Conservation (phyloP, 1,139 yeast species). For the Yamadazyma dendronema region DNA sequence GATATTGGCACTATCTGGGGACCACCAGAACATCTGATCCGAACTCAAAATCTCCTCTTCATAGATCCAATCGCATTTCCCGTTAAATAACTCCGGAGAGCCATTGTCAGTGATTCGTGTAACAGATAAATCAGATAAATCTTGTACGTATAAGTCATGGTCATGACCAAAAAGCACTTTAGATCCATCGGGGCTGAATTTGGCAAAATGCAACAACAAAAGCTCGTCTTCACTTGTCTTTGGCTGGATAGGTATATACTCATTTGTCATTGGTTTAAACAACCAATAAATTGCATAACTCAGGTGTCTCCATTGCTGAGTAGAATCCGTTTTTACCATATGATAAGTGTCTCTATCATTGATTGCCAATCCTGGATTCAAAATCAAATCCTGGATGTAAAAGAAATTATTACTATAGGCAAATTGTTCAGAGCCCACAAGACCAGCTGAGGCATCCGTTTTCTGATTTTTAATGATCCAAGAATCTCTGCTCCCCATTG, state of each 20-base stretch:
- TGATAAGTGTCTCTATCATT: constrained; percentile 27
- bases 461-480: constrained; percentile 19
- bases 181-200: constrained; percentile 41
- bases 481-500: constrained; percentile 17
- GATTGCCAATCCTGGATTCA: constrained; percentile 35
- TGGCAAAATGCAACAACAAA: constrained; percentile 39
- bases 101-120: constrained; percentile 67
- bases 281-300: constrained; percentile 42
- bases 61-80: constrained; percentile 94
- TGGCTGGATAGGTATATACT: constrained; percentile 28
- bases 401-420: constrained; percentile 34
- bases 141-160: constrained; percentile 42
- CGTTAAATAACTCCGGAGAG: constrained; percentile 65
- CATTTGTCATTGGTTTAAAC: constrained; percentile 20
- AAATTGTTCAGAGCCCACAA: constrained; percentile 28
- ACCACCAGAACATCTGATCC: constrained; percentile 84
- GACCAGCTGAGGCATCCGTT: constrained; percentile 16
- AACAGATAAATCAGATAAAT: constrained; percentile 23
- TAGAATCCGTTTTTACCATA: constrained; percentile 32
- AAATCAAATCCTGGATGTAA: constrained; percentile 24
- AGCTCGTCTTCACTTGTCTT: constrained; percentile 14
- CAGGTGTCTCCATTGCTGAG: constrained; percentile 43
- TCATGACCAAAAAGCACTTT: constrained; percentile 34
- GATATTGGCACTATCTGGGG: constrained; percentile 64
- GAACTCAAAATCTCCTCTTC: constrained; percentile 82